Percentiles rank a stretch among this genome's conserved stretches.
Evolutionary conservation across 441 rosid genomes (phyloP).

Genomic region (Hura crepitans): DNA sequence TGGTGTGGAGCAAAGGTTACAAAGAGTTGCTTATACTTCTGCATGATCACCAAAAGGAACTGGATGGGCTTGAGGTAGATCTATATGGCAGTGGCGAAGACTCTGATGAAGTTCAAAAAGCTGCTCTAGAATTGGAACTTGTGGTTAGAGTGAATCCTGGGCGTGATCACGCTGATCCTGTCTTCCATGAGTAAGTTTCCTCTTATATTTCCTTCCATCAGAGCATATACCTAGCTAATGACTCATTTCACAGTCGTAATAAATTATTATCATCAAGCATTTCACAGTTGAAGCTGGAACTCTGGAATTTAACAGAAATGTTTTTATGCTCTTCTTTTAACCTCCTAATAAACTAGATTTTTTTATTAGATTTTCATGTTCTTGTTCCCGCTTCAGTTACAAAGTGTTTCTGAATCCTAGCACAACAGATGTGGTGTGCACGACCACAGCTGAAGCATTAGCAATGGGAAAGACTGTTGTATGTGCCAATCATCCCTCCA

Average conservation of each 20-base stretch:
- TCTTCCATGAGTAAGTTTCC: conserved; percentile 79
- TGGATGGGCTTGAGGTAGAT: conserved; percentile 70
- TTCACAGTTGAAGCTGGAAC: neutral
- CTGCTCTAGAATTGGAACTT: conserved; percentile 54
- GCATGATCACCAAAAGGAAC: conserved; percentile 59
- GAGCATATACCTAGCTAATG: neutral
- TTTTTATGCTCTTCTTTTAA: neutral
- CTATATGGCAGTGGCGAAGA: conserved; percentile 89
- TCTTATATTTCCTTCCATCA: conserved; percentile 5
- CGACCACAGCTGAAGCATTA: conserved; percentile 93
- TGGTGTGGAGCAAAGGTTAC: conserved; percentile 98
- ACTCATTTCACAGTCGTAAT: too few species aligned
- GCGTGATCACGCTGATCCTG: conserved; percentile 76
- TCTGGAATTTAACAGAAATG: neutral
- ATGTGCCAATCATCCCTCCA: conserved; percentile 79
- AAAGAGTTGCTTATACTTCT: conserved; percentile 78
- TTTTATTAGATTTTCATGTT: neutral
- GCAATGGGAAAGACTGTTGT: conserved; percentile 93
- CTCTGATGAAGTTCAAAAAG: conserved; percentile 60
- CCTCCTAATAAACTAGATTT: neutral
- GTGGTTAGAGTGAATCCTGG: conserved; percentile 71
- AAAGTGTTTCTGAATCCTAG: conserved; percentile 95
- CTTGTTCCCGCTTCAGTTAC: conserved; percentile 44
- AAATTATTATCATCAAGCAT: neutral
- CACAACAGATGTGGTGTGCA: conserved; percentile 96